phyloP scores from a whole-genome alignment of 2,329 filamentous ascomycete genomes.

The Diaporthe ilicicola region DNA sequence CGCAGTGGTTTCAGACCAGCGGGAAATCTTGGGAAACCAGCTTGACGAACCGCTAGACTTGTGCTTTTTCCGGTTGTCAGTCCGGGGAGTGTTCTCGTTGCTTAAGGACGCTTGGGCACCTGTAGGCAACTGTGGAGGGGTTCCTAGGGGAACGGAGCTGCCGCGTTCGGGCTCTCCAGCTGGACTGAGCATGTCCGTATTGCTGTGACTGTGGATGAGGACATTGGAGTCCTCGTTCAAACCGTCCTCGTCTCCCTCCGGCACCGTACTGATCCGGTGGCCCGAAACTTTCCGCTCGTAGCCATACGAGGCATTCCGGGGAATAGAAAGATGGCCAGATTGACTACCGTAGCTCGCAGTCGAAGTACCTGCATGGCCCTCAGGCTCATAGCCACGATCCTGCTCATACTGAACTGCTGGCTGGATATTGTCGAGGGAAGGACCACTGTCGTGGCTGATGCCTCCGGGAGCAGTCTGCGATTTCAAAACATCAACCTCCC shows the following conservation, averaged over 20 bases:
- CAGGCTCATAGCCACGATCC: conserved; percentile 81
- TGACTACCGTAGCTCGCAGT: conserved; percentile 77
- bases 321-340: conserved; percentile 77
- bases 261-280: conserved; percentile 89
- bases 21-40: conserved; percentile 89
- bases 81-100: conserved; percentile 81
- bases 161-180: conserved; percentile 61
- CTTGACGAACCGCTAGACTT: conserved; percentile 83
- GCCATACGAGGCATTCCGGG: conserved; percentile 54
- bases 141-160: conserved; percentile 63
- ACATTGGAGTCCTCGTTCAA: conserved; percentile 39
- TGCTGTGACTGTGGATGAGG: conserved; percentile 42
- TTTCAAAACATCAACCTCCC: conserved; percentile 88
- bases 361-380: conserved; percentile 80
- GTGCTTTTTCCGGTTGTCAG: conserved; percentile 84
- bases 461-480: conserved; percentile 58
- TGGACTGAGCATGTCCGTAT: conserved; percentile 68
- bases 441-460: conserved; percentile 59
- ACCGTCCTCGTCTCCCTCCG: conserved; percentile 77
- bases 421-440: conserved; percentile 75
- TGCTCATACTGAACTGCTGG: conserved; percentile 71
- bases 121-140: conserved; percentile 63
- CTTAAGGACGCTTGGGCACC: conserved; percentile 61
- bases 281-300: conserved; percentile 70
- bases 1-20: conserved; percentile 96